Conservation (phyloP, 176 grass and related monocot species). For the Hsuehochloa calcarea region DNA sequence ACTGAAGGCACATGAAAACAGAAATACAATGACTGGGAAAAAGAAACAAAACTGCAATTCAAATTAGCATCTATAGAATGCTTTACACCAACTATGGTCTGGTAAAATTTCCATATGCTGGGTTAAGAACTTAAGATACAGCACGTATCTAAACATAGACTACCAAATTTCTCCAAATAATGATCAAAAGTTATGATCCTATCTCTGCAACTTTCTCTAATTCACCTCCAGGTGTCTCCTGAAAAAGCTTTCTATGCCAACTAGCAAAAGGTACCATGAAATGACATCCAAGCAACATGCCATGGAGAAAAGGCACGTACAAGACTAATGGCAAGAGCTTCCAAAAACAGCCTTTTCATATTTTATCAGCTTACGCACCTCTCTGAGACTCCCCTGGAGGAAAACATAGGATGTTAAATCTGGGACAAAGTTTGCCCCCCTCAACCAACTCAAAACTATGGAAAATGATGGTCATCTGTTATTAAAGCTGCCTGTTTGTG, state of each 20-base stretch:
- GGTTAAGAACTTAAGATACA: constrained; percentile 27
- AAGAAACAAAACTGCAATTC: not conserved
- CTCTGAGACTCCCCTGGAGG: constrained; percentile 1
- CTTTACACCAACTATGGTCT: constrained; percentile 36
- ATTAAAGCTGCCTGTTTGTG: constrained; percentile 53
- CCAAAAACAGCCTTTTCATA: not conserved
- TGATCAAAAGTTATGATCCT: constrained; percentile 25
- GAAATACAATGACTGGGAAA: not conserved
- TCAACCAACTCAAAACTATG: constrained; percentile 34
- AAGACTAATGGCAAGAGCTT: constrained; percentile 6
- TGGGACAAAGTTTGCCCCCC: constrained; percentile 17
- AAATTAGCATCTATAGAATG: constrained; percentile 28
- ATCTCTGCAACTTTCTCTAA: constrained; percentile 20
- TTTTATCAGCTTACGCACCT: constrained; percentile 17
- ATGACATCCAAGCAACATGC: not conserved
- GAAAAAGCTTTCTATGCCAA: not conserved
- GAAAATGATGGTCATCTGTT: constrained; percentile 56
- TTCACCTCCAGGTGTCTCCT: constrained; percentile 15
- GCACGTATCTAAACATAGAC: constrained; percentile 28
- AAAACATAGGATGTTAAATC: constrained; percentile 16
- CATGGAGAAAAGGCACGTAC: not conserved
- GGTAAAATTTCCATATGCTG: constrained; percentile 9
- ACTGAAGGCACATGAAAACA: not conserved
- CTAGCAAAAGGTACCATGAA: not conserved
- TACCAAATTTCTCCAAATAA: not conserved